These are phyloP conservation scores for Filosporella fistucella DNA, from an alignment of 495 filamentous ascomycete species.

Conservation along the genomic window DNA sequence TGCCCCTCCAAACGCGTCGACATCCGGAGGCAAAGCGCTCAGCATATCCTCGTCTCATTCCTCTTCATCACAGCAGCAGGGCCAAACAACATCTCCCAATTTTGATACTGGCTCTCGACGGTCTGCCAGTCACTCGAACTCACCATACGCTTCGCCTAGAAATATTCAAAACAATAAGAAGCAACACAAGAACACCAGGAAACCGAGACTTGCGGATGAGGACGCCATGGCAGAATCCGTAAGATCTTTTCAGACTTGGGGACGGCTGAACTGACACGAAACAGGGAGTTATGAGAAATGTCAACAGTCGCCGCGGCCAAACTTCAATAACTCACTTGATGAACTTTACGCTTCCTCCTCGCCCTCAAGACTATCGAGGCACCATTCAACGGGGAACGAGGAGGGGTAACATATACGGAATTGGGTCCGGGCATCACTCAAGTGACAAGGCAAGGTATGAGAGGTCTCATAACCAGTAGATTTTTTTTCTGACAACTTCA, in stretches of 20 bases:
- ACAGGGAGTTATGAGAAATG: slow-evolving; percentile 75
- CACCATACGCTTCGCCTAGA: slow-evolving; percentile 50
- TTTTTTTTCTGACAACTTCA: slow-evolving; percentile 22
- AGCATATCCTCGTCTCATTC: slow-evolving; percentile 20
- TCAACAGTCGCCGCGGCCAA: slow-evolving; percentile 82
- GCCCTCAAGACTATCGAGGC: slow-evolving; percentile 53
- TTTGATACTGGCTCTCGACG: slow-evolving; percentile 60
- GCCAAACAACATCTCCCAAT: slow-evolving; percentile 27
- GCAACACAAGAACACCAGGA: slow-evolving; percentile 60
- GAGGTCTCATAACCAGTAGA: background rate
- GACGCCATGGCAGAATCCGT: slow-evolving; percentile 81
- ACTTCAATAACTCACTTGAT: slow-evolving; percentile 96
- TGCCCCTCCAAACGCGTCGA: slow-evolving; percentile 19
- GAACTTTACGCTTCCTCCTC: slow-evolving; percentile 81
- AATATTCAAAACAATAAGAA: slow-evolving; percentile 73
- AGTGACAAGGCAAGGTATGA: slow-evolving; percentile 79
- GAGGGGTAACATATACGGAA: slow-evolving; percentile 69
- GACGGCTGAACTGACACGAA: slow-evolving; percentile 4
- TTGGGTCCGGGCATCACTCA: slow-evolving; percentile 88
- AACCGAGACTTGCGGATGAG: slow-evolving; percentile 51
- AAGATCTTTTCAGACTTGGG: slow-evolving; percentile 19
- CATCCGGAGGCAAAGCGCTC: slow-evolving; percentile 20
- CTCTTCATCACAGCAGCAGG: slow-evolving; percentile 20
- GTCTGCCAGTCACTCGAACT: slow-evolving; percentile 52
- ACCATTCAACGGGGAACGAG: slow-evolving; percentile 45